These are phyloP conservation scores for Fusarium subglutinans DNA, from an alignment of 2,329 filamentous ascomycete species.

Conservation along the genomic window DNA sequence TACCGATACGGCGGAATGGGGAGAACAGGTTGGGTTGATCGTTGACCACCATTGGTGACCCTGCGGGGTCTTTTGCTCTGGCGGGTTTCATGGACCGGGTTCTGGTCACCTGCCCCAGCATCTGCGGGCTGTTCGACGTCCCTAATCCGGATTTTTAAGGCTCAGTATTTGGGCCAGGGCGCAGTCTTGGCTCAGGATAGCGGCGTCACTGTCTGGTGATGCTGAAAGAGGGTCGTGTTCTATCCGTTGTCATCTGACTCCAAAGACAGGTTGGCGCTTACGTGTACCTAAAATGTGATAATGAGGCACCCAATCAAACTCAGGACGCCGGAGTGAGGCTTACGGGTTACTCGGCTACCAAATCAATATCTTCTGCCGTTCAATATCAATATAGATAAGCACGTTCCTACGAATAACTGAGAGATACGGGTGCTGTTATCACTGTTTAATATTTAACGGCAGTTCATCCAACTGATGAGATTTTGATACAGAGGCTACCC, in stretches of 20 bases:
- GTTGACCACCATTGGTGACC: rapidly evolving
- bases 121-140: background rate
- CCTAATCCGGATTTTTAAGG: rapidly evolving
- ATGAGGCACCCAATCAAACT: too few relatives aligned
- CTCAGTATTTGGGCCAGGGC: background rate
- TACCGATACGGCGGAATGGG: too few relatives aligned
- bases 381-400: background rate
- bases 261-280: background rate
- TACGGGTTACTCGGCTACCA: too few relatives aligned
- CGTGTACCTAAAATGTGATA: too few relatives aligned
- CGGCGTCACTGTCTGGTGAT: rapidly evolving
- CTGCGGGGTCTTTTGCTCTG: background rate
- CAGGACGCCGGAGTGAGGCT: too few relatives aligned
- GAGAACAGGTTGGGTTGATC: background rate
- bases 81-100: background rate
- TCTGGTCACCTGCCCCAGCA: rapidly evolving
- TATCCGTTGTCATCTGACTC: background rate
- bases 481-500: rapidly evolving
- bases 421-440: too few relatives aligned
- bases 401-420: too few relatives aligned
- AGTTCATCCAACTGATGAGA: rapidly evolving
- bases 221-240: background rate
- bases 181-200: background rate
- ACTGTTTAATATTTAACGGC: too few relatives aligned
- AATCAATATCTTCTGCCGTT: background rate